phyloP scores from a whole-genome alignment of 805 yeast species.

The Candida palmyrensis region DNA sequence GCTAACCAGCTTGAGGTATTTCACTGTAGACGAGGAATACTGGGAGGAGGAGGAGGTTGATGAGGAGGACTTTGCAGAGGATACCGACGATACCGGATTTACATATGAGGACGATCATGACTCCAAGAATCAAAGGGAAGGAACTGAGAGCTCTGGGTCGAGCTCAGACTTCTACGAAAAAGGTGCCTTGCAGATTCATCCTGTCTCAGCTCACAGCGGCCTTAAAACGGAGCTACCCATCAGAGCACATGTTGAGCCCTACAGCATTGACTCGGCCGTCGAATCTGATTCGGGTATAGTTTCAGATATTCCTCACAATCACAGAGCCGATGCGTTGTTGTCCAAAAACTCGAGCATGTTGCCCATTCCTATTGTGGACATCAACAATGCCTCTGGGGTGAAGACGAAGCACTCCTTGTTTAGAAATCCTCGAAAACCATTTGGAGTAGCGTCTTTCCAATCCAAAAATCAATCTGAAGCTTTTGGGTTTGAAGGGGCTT shows the following conservation, averaged over 20 bases:
- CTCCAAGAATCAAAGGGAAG: background rate
- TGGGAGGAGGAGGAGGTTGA: constrained; percentile 50
- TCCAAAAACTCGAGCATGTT: constrained; percentile 31
- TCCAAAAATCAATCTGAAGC: constrained; percentile 8
- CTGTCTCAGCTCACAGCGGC: too few species aligned
- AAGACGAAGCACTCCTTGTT: constrained; percentile 19
- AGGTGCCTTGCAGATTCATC: too few species aligned
- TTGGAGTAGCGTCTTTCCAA: constrained; percentile 59
- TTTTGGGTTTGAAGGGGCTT: background rate
- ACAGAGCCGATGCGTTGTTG: constrained; percentile 39
- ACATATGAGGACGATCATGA: background rate
- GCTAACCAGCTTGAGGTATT: constrained; percentile 52
- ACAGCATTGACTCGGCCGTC: background rate
- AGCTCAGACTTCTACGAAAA: background rate
- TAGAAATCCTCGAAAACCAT: constrained; percentile 50
- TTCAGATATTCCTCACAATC: constrained; percentile 26
- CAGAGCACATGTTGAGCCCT: background rate
- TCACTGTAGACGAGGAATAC: constrained; percentile 75
- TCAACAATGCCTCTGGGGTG: constrained; percentile 13
- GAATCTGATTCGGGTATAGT: constrained; percentile 4
- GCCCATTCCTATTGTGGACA: constrained; percentile 35
- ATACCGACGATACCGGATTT: constrained; percentile 13
- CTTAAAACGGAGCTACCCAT: background rate
- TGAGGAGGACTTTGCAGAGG: constrained; percentile 22
- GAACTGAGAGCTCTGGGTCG: background rate